These are phyloP conservation scores for Mycena rebaudengoi DNA, from an alignment of 768 basidiomycete genomes.

Conservation along the genomic window DNA sequence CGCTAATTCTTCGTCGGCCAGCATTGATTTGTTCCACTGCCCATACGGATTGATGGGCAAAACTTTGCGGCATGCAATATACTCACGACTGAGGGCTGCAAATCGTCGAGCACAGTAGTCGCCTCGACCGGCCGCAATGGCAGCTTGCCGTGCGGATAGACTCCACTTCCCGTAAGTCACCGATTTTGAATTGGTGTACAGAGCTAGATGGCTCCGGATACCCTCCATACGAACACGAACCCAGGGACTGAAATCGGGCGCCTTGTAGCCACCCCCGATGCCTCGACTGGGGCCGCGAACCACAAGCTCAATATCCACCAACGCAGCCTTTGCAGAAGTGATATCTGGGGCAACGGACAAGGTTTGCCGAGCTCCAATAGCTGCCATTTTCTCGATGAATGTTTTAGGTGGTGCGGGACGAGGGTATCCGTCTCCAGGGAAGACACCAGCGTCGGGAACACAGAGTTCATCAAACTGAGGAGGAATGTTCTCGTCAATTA, in stretches of 20 bases:
- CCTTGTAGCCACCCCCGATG: not conserved
- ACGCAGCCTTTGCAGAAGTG: not conserved
- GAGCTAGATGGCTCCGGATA: not conserved
- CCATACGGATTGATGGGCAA: slow-evolving; percentile 17
- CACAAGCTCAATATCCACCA: not conserved
- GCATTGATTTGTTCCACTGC: slow-evolving; percentile 10
- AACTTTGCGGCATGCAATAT: not conserved
- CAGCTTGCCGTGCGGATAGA: not conserved
- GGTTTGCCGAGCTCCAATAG: not conserved
- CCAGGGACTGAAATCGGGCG: not conserved
- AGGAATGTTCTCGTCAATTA: not conserved
- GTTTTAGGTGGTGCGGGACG: not conserved
- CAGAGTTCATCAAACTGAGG: not conserved
- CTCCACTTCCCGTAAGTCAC: not conserved
- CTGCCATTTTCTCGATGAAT: not conserved
- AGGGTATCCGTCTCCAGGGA: slow-evolving; percentile 3
- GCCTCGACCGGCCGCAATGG: not conserved
- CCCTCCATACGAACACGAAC: not conserved
- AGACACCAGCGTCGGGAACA: not conserved
- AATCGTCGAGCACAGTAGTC: slow-evolving; percentile 1
- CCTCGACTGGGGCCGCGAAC: not conserved
- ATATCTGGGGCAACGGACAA: not conserved
- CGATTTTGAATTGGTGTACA: slow-evolving; percentile 1
- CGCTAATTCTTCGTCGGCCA: slow-evolving; percentile 31
- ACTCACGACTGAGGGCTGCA: not conserved